Percentiles rank a stretch among this genome's conserved stretches.
phyloP scores from a whole-genome alignment of 2,329 filamentous ascomycete species.

The Intubia oerlemansii region DNA sequence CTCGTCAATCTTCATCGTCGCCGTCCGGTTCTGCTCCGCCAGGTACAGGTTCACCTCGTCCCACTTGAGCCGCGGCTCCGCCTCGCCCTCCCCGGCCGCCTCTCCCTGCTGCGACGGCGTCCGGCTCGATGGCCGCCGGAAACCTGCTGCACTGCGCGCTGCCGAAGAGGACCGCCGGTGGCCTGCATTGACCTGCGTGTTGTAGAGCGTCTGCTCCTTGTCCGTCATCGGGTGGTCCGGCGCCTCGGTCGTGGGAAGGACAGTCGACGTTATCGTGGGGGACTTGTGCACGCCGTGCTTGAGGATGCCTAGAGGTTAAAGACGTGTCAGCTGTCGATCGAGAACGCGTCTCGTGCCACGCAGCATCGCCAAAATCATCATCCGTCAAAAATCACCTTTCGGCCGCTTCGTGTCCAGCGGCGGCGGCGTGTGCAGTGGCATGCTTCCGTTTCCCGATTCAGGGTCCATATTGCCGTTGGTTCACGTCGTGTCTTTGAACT shows the following conservation, averaged over 20 bases:
- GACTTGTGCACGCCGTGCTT: slow-evolving; percentile 64
- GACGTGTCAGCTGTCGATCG: neutral
- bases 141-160: slow-evolving; percentile 35
- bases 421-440: slow-evolving; percentile 18
- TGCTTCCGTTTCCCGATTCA: neutral
- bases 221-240: slow-evolving; percentile 36
- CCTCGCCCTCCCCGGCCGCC: slow-evolving; percentile 24
- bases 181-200: slow-evolving; percentile 87
- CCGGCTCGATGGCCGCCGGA: slow-evolving; percentile 48
- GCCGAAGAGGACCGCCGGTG: slow-evolving; percentile 66
- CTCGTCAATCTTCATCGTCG: slow-evolving; percentile 98
- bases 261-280: slow-evolving; percentile 26
- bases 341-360: slow-evolving; percentile 7
- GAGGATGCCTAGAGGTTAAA: slow-evolving; percentile 50
- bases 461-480: slow-evolving; percentile 2
- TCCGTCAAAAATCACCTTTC: no score
- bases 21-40: slow-evolving; percentile 83
- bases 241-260: slow-evolving; percentile 13
- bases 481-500: no score
- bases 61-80: slow-evolving; percentile 74
- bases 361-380: no score
- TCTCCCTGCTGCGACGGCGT: slow-evolving; percentile 21
- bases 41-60: slow-evolving; percentile 96
- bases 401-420: slow-evolving; percentile 20
- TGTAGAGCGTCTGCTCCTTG: slow-evolving; percentile 81